Evolutionary conservation across 805 yeast genomes (phyloP), one percentile per base, ranked within the genome.

Genomic region (Ogataea neopini): DNA sequence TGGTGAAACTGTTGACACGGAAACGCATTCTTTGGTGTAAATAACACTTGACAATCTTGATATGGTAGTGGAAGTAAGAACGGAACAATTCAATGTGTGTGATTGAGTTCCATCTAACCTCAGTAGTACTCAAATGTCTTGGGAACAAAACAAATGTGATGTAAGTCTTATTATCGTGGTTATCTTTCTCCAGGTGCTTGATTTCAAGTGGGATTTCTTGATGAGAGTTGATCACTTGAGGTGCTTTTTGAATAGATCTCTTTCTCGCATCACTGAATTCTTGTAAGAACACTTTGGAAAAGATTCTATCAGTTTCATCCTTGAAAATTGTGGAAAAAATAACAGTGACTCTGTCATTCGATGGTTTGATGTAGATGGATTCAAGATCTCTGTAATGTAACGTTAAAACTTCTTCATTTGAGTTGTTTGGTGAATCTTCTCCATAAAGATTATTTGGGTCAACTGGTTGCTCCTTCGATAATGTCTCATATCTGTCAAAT

Each of bases 11-110:
- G 58, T 86, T 84, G 19, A 94, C 98, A 62, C 99, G 81, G 70
- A 76, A 88, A 69, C 99, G 83, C 99, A 94, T 94, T 76, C 99
- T 84, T 43, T 96, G 89, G 70, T 94, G 99, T 84, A 94, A 83
- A 71, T 88, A 94, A 29, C 99, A 98, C 76, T 94, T 94, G 51
- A 97, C 90, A 69, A 97, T 92, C 72, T 94, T 94, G 74, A 94
- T 94, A 66, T 94, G 99, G 70, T 92, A 94, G 69, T 94, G 99
- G 85, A 94, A 94, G 72, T 92, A 94, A 63, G 91, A 95, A 70
- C 99, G 80, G 73, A 94, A 94, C 48, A 88, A 75, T 63, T 89
- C 90, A 62, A 94, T 86, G 67, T 91, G 97, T 30, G 95, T 84
- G 53, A 94, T 88, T 52, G 96, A 86, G 63, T 83, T 86, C 67